Percentiles rank a stretch among this genome's conserved stretches.
phyloP scores from a whole-genome alignment of 257 asterid species.

The Agastache rugosa region DNA sequence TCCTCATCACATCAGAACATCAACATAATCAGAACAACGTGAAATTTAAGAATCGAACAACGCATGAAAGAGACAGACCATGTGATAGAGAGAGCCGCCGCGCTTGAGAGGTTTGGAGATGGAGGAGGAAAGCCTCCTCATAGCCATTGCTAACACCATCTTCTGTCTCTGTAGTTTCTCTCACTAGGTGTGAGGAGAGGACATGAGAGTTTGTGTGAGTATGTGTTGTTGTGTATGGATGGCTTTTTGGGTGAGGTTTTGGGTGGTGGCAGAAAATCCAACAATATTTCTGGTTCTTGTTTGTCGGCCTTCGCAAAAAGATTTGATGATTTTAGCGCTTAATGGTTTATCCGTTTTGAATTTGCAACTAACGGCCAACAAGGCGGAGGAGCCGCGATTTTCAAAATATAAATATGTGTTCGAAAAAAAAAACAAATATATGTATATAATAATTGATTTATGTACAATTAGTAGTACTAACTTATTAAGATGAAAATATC shows the following conservation, averaged over 20 bases:
- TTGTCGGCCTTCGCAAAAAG: conserved; percentile 6
- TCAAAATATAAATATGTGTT: too few relatives aligned
- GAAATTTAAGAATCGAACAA: neutral
- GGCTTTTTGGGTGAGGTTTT: conserved; percentile 47
- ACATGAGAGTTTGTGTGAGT: conserved; percentile 28
- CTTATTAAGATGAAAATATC: too few relatives aligned
- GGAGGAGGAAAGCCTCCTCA: conserved; percentile 77
- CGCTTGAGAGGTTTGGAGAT: conserved; percentile 67
- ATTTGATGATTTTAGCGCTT: neutral
- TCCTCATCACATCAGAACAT: neutral
- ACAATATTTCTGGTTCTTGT: conserved; percentile 55
- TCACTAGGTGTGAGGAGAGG: conserved; percentile 31
- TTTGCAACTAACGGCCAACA: neutral
- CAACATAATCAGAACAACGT: conserved; percentile 4
- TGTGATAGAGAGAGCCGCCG: conserved; percentile 70
- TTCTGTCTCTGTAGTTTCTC: conserved; percentile 10
- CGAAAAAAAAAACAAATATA: too few relatives aligned
- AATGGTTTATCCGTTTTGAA: conserved; percentile 28
- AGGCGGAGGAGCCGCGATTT: neutral
- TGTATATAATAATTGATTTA: too few relatives aligned
- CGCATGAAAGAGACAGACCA: conserved; percentile 47
- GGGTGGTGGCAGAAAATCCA: conserved; percentile 68
- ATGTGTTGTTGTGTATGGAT: conserved; percentile 34
- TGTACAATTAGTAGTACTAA: too few relatives aligned
- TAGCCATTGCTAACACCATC: conserved; percentile 88